Evolutionary conservation across 169 alveolate genomes (phyloP).

Genomic region (Perkinsus chesapeaki): DNA sequence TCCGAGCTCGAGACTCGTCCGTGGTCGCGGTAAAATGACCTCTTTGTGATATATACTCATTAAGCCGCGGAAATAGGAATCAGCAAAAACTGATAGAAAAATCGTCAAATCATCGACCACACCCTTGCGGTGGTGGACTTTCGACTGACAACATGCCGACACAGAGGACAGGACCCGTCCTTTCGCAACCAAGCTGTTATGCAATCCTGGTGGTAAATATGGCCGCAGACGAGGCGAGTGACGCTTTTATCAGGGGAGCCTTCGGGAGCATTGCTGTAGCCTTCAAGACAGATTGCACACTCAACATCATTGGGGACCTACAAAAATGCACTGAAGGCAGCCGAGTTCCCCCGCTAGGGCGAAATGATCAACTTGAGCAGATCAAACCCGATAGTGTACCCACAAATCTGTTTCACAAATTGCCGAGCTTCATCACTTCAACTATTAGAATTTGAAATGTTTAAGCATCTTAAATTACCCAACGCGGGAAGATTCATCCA

Average conservation of each 20-base stretch:
- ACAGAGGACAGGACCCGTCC: background rate
- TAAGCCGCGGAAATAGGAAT: background rate
- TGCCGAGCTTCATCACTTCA: too few species aligned
- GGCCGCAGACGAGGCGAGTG: background rate
- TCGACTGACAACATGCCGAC: background rate
- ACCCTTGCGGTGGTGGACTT: background rate
- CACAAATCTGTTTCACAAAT: too few species aligned
- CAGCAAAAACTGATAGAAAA: background rate
- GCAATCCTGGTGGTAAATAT: background rate
- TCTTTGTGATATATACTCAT: background rate
- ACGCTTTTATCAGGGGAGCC: background rate
- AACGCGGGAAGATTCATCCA: too few species aligned
- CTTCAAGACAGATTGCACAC: background rate
- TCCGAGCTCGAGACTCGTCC: background rate
- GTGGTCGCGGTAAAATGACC: background rate
- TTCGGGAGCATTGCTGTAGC: background rate
- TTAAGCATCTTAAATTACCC: too few species aligned
- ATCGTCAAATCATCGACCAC: background rate
- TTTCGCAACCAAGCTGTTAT: background rate
- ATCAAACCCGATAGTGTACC: too few species aligned
- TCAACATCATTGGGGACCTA: background rate
- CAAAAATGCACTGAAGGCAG: too few species aligned
- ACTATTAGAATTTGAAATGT: too few species aligned
- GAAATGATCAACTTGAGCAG: too few species aligned
- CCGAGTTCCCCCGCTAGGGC: too few species aligned